phyloP scores from a whole-genome alignment of 768 basidiomycete species.

The Boletus sensibilis region DNA sequence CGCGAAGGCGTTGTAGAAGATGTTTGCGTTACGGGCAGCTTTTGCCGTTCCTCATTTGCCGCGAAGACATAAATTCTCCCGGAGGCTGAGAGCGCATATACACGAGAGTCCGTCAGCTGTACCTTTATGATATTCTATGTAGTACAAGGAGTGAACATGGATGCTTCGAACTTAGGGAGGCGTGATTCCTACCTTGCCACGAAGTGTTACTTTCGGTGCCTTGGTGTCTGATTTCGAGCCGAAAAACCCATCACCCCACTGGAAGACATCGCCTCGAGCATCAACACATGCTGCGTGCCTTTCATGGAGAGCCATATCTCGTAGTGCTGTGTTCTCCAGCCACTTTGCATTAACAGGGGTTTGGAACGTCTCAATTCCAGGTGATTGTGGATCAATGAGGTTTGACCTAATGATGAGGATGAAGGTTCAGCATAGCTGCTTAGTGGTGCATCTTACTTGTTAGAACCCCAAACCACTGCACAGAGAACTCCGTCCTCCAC shows the following conservation, averaged over 20 bases:
- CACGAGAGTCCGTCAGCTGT: conserved; percentile 53
- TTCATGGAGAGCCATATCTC: conserved; percentile 68
- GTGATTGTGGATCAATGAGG: conserved; percentile 42
- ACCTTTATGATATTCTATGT: conserved; percentile 66
- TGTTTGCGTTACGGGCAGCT: conserved; percentile 37
- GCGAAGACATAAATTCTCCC: conserved; percentile 75
- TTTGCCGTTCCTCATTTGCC: conserved; percentile 49
- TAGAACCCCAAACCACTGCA: conserved; percentile 73
- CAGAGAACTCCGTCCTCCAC: conserved; percentile 36
- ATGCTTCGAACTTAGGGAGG: neutral
- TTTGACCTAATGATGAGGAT: conserved; percentile 40
- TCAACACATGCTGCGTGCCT: conserved; percentile 75
- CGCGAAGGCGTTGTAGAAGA: conserved; percentile 56
- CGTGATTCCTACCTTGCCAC: conserved; percentile 53
- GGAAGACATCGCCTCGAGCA: conserved; percentile 76
- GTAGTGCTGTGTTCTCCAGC: conserved; percentile 67
- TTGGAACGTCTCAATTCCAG: conserved; percentile 42
- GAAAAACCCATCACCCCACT: conserved; percentile 75
- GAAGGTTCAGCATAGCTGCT: neutral
- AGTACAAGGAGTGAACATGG: neutral
- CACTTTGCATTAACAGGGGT: conserved; percentile 52
- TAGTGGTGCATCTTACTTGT: conserved; percentile 45
- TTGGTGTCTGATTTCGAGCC: conserved; percentile 31
- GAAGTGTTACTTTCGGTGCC: conserved; percentile 53
- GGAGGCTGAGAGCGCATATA: conserved; percentile 77